Percentiles rank a stretch among this genome's conserved stretches.
These are phyloP conservation scores for Miscanthus lutarioriparius DNA, from an alignment of 176 grass and related monocot genomes.

Conservation along the genomic window DNA sequence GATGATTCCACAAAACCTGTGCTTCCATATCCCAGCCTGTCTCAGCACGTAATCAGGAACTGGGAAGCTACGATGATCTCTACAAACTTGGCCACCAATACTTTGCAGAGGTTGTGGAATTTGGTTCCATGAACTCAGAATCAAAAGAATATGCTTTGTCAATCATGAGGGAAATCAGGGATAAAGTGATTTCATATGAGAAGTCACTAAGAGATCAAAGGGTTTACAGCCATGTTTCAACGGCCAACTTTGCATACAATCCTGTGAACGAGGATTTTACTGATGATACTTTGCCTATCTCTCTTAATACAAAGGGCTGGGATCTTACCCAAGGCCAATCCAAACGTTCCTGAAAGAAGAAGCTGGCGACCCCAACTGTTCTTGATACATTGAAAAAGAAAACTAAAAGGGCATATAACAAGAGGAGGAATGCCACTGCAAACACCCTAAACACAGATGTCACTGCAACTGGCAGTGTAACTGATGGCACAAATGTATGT, in stretches of 20 bases:
- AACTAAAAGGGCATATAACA: slow-evolving; percentile 68
- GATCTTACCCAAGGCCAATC: slow-evolving; percentile 59
- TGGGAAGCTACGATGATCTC: slow-evolving; percentile 71
- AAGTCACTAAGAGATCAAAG: slow-evolving; percentile 75
- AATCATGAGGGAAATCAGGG: slow-evolving; percentile 68
- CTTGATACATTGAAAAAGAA: slow-evolving; percentile 74
- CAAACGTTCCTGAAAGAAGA: slow-evolving; percentile 73
- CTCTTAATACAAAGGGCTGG: slow-evolving; percentile 74
- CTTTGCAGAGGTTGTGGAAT: slow-evolving; percentile 74
- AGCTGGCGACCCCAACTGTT: slow-evolving; percentile 57
- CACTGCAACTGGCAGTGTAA: slow-evolving; percentile 26
- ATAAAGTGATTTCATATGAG: slow-evolving; percentile 84
- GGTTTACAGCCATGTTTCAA: slow-evolving; percentile 62
- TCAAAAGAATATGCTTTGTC: slow-evolving; percentile 74
- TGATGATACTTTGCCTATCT: slow-evolving; percentile 63
- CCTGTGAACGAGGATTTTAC: slow-evolving; percentile 85
- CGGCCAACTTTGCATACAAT: slow-evolving; percentile 62
- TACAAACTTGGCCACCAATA: slow-evolving; percentile 67
- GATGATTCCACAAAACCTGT: slow-evolving; percentile 58
- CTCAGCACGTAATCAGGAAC: slow-evolving; percentile 46
- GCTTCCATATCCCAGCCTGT: slow-evolving; percentile 44
- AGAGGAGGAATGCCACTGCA: slow-evolving; percentile 63
- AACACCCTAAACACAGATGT: slow-evolving; percentile 41
- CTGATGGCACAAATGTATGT: slow-evolving; percentile 60
- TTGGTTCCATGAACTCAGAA: slow-evolving; percentile 60